phyloP scores from a whole-genome alignment of 768 basidiomycete genomes.

The Coprinopsis cinerea region DNA sequence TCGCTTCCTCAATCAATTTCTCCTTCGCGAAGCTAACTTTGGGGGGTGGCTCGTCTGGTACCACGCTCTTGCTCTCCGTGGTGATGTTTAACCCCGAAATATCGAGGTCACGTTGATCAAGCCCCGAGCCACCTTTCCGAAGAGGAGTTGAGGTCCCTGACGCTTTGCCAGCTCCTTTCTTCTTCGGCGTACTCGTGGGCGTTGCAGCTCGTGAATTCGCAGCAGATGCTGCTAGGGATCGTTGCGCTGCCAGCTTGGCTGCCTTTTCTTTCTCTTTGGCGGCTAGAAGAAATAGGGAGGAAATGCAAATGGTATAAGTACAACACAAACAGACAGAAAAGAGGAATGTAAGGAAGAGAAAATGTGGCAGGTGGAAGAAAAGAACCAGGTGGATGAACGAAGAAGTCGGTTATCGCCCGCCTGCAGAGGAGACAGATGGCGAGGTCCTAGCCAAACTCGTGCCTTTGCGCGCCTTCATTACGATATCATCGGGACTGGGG shows the following conservation, averaged over 20 bases:
- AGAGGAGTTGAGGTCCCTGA: constrained; percentile 41
- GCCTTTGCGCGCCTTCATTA: constrained; percentile 74
- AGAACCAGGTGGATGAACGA: too few relatives aligned
- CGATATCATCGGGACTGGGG: constrained; percentile 89
- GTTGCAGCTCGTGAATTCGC: constrained; percentile 43
- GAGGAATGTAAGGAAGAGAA: constrained; percentile 18
- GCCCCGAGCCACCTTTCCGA: constrained; percentile 23
- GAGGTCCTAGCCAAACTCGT: constrained; percentile 32
- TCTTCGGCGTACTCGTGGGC: constrained; percentile 35
- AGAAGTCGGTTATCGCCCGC: constrained; percentile 16
- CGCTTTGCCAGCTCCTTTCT: constrained; percentile 35
- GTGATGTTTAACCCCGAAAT: constrained; percentile 67
- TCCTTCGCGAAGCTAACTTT: constrained; percentile 67
- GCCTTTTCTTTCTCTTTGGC: constrained; percentile 78
- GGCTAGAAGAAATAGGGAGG: constrained; percentile 50
- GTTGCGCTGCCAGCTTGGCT: constrained; percentile 48
- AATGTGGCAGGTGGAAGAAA: constrained; percentile 10
- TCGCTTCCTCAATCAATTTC: constrained; percentile 80
- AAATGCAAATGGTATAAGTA: constrained; percentile 35
- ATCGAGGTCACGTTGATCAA: constrained; percentile 64
- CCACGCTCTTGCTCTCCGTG: constrained; percentile 34
- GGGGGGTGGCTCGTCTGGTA: constrained; percentile 48
- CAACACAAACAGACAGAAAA: constrained; percentile 21
- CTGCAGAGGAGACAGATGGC: constrained; percentile 14
- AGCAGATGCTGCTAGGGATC: constrained; percentile 34